These are phyloP conservation scores for Nicotiana sylvestris DNA, from an alignment of 257 asterid genomes.

Conservation along the genomic window DNA sequence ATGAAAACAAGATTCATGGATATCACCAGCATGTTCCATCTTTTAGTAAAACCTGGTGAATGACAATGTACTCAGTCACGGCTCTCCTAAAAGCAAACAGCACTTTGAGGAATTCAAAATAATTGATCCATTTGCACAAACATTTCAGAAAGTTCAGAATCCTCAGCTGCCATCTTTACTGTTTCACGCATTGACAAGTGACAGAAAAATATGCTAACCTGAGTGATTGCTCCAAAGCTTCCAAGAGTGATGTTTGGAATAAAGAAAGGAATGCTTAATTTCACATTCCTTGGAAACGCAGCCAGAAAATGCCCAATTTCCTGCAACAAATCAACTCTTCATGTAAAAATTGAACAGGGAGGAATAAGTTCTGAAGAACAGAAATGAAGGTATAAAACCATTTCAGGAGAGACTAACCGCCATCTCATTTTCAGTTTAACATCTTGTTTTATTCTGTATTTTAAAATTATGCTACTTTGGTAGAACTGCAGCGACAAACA, in stretches of 20 bases:
- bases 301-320: constrained; percentile 92
- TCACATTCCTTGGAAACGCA: constrained; percentile 86
- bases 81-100: neutral
- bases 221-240: constrained; percentile 97
- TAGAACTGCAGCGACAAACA: neutral
- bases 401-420: neutral
- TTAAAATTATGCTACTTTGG: neutral
- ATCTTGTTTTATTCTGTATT: neutral
- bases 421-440: neutral
- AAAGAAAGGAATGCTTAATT: constrained; percentile 82
- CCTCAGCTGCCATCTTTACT: neutral
- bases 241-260: constrained; percentile 96
- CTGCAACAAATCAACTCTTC: constrained; percentile 58
- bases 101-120: neutral
- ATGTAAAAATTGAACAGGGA: constrained; percentile 21
- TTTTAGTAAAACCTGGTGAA: neutral
- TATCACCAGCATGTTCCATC: neutral
- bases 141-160: neutral
- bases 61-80: neutral
- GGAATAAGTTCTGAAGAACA: neutral
- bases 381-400: neutral
- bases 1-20: neutral
- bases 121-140: neutral
- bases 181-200: neutral
- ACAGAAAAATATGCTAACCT: constrained; percentile 35